These are phyloP conservation scores for Hippophae gyantsensis DNA, from an alignment of 306 rosid genomes.

Conservation along the genomic window DNA sequence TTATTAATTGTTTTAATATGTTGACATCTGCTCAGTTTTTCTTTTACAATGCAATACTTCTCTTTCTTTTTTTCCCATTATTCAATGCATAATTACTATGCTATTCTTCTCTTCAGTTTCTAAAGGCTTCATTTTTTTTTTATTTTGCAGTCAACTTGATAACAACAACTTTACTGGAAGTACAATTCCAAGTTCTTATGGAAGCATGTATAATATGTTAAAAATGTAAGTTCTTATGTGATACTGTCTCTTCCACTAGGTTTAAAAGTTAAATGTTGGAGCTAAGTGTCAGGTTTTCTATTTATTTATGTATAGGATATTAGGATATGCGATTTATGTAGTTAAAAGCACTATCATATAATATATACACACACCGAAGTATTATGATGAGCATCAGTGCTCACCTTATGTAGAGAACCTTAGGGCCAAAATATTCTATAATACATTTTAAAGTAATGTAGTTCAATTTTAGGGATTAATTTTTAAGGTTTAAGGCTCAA, in stretches of 20 bases:
- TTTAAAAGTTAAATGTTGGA: neutral
- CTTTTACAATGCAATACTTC: too few relatives aligned
- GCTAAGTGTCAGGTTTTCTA: neutral
- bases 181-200: slow-evolving; percentile 15
- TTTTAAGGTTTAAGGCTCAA: too few relatives aligned
- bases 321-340: neutral
- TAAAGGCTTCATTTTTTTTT: neutral
- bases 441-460: too few relatives aligned
- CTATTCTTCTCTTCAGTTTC: too few relatives aligned
- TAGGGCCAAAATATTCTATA: too few relatives aligned
- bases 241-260: neutral
- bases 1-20: neutral
- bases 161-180: slow-evolving; percentile 13
- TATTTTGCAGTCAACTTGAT: slow-evolving; percentile 18
- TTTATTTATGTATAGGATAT: neutral
- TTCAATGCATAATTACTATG: too few relatives aligned
- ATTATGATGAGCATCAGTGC: neutral
- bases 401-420: too few relatives aligned
- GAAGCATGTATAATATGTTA: slow-evolving; percentile 7
- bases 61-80: too few relatives aligned
- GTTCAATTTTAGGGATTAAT: too few relatives aligned
- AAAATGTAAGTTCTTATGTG: slow-evolving; percentile 8
- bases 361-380: neutral
- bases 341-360: too few relatives aligned
- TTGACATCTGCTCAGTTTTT: too few relatives aligned